Percentiles rank a stretch among this genome's conserved stretches.
These are phyloP conservation scores for Bromus sterilis DNA, from an alignment of 176 grass and related monocot species.

Conservation along the genomic window DNA sequence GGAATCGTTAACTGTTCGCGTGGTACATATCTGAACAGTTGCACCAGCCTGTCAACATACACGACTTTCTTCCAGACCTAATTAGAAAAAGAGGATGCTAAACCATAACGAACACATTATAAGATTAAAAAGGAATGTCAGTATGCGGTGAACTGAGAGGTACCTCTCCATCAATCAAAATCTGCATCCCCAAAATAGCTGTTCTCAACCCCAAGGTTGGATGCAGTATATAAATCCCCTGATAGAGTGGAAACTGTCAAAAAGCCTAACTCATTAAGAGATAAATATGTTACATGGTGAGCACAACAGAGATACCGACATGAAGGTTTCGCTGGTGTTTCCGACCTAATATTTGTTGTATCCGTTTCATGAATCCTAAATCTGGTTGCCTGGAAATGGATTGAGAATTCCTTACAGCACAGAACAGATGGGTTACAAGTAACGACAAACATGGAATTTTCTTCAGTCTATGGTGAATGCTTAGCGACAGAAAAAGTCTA, in stretches of 20 bases:
- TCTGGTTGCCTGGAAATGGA: slow-evolving; percentile 76
- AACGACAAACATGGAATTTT: neutral
- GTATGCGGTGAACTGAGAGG: neutral
- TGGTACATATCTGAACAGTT: slow-evolving; percentile 92
- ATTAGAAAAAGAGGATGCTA: neutral
- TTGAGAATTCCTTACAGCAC: neutral
- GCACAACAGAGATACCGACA: slow-evolving; percentile 39
- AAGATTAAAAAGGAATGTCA: neutral
- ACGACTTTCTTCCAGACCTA: slow-evolving; percentile 95
- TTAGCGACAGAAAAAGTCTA: neutral
- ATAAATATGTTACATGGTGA: neutral
- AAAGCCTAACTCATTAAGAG: neutral
- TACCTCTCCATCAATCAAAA: slow-evolving; percentile 96
- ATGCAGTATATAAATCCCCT: slow-evolving; percentile 95
- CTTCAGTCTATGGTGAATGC: neutral
- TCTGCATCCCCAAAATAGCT: slow-evolving; percentile 71
- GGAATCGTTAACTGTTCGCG: slow-evolving; percentile 94
- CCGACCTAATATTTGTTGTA: slow-evolving; percentile 87
- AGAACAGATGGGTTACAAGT: neutral
- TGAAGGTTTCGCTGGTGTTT: slow-evolving; percentile 91
- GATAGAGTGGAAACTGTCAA: slow-evolving; percentile 16
- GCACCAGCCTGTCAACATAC: slow-evolving; percentile 85
- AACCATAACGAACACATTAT: neutral
- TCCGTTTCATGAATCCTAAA: slow-evolving; percentile 92
- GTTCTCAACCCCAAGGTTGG: slow-evolving; percentile 91